Conservation (phyloP, 768 basidiomycete genomes). For the Amylocystis lapponica region DNA sequence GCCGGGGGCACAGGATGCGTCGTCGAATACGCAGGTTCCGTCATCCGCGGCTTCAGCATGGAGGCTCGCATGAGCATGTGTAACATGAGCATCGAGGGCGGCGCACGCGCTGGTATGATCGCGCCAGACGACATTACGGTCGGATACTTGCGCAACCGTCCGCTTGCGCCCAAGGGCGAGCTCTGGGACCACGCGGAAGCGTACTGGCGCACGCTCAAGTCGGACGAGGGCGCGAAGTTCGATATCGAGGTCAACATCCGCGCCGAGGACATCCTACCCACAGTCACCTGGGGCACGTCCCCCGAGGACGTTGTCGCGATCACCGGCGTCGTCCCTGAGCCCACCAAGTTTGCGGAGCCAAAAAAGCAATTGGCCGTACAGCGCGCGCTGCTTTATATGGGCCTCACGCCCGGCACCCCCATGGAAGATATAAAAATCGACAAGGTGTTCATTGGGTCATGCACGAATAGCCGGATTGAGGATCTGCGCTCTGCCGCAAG, state of each 20-base stretch:
- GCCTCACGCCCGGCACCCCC: slow-evolving; percentile 44
- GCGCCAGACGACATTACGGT: slow-evolving; percentile 61
- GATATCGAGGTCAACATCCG: slow-evolving; percentile 52
- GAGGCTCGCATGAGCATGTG: slow-evolving; percentile 57
- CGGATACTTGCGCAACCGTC: slow-evolving; percentile 53
- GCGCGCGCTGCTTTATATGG: slow-evolving; percentile 58
- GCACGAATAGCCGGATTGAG: slow-evolving; percentile 65
- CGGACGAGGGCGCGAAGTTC: slow-evolving; percentile 55
- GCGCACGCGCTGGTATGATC: slow-evolving; percentile 62
- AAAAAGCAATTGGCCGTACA: slow-evolving; percentile 41
- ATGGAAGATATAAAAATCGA: slow-evolving; percentile 56
- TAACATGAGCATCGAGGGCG: slow-evolving; percentile 68
- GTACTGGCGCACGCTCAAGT: slow-evolving; percentile 51
- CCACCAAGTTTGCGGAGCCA: slow-evolving; percentile 37
- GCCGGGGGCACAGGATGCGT: slow-evolving; percentile 61
- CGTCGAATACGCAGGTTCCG: slow-evolving; percentile 56
- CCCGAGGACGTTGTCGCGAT: slow-evolving; percentile 60
- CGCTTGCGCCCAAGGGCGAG: slow-evolving; percentile 52
- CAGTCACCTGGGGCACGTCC: slow-evolving; percentile 62
- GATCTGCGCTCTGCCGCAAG: slow-evolving; percentile 56
- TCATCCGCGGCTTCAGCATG: slow-evolving; percentile 53
- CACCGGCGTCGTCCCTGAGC: slow-evolving; percentile 50
- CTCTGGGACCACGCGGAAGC: slow-evolving; percentile 55
- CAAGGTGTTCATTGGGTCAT: slow-evolving; percentile 66
- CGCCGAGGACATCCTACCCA: slow-evolving; percentile 57